phyloP scores from a whole-genome alignment of 495 filamentous ascomycete species.

The Xylaria bambusicola region DNA sequence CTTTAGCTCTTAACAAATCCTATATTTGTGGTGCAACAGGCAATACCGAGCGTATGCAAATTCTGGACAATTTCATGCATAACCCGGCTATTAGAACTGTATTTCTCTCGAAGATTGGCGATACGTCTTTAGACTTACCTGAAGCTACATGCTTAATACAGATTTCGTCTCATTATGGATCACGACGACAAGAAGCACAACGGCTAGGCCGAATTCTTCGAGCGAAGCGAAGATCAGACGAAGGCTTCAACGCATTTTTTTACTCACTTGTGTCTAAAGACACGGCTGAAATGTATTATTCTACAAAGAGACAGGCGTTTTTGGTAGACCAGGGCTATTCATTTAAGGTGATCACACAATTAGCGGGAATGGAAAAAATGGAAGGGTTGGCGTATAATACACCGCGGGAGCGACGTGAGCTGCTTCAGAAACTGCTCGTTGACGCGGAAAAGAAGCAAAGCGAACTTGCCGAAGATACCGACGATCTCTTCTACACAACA shows the following conservation, averaged over 20 bases:
- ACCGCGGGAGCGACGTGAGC: constrained; percentile 78
- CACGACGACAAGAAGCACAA: constrained; percentile 95
- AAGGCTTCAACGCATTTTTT: constrained; percentile 99
- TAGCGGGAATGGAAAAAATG: constrained; percentile 85
- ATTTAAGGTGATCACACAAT: constrained; percentile 97
- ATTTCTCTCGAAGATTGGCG: constrained; percentile 97
- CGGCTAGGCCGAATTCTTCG: constrained; percentile 91
- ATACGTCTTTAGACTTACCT: constrained; percentile 94
- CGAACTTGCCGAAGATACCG: constrained; percentile 73
- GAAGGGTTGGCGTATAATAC: constrained; percentile 79
- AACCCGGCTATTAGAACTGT: constrained; percentile 92
- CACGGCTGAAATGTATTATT: constrained; percentile 98
- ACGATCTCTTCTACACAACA: constrained; percentile 74
- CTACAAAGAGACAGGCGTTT: constrained; percentile 95
- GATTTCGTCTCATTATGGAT: constrained; percentile 97
- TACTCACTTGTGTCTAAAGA: constrained; percentile 97
- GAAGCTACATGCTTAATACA: constrained; percentile 98
- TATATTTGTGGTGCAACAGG: constrained; percentile 93
- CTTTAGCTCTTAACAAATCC: constrained; percentile 78
- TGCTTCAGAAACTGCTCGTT: constrained; percentile 88
- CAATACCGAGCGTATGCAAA: constrained; percentile 82
- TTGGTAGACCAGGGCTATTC: constrained; percentile 98
- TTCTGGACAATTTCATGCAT: constrained; percentile 95
- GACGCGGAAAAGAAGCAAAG: constrained; percentile 72
- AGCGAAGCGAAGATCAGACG: constrained; percentile 94